Evolutionary conservation across 2,329 filamentous ascomycete genomes (phyloP), one percentile per base, ranked within the genome.

Genomic region (Orbilia quercus): DNA sequence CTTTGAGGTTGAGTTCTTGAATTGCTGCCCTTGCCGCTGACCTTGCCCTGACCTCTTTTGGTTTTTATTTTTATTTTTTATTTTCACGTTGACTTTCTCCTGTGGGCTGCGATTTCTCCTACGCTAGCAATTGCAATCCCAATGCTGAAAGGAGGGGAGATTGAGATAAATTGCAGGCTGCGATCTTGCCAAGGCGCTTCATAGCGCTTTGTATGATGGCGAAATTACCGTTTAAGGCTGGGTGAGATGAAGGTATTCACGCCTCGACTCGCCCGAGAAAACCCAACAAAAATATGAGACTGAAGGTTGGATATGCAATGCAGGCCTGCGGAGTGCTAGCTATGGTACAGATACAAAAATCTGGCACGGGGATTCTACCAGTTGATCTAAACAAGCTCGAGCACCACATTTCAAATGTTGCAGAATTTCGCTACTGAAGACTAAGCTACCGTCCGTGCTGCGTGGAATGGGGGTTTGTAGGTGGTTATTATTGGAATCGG

Each of bases 291-390:
- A 42, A 67, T 59, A 48, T 53, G 36, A 59, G 18, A 59, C 44
- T 55, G 53, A 59, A 67, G 44, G 53, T 58, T 67, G 22, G 53
- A 59, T 59, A 67, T 59, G 53, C 63, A 53, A 59, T 57, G n/a
- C n/a, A n/a, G n/a, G n/a, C n/a, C n/a, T n/a, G n/a, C n/a, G n/a
- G n/a, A n/a, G n/a, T n/a, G n/a, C n/a, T n/a, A n/a, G n/a, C n/a
- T n/a, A n/a, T n/a, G n/a, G n/a, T n/a, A n/a, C n/a, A n/a, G n/a
- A n/a, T n/a, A n/a, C n/a, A n/a, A n/a, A n/a, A n/a, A n/a, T n/a
- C n/a, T n/a, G n/a, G 40, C 16, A n/a, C 14, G 40, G 4, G 7
- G 5, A 44, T 44, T 7, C 40, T 44, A 45, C n/a, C 42, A 45
- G 6, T n/a, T 20, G 42, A 45, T 45, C 42, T 20, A 45, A 45